Base-by-base conservation (phyloP, 192 early-diverging fungal genomes). In the Backusella westeae region DNA sequence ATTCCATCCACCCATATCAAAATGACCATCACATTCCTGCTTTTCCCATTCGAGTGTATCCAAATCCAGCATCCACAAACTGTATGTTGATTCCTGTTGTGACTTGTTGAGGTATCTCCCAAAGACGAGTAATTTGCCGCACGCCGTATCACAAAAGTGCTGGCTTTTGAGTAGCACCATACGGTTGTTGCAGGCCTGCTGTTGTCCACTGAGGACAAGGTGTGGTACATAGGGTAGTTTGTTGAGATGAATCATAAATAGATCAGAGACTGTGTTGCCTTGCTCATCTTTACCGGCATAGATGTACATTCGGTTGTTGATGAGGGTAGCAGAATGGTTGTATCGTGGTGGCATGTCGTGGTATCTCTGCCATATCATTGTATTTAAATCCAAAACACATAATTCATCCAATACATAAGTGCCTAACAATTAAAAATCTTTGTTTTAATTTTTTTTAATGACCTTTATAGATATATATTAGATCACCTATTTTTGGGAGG, bases 61-160 rank as follows among this genome's bases (percentile, higher is more conserved):
- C 34, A 91, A 71, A 66, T 89, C 90, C 72, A 91, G 73, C 66
- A 85, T 83, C 90, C 90, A 91, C 12, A 91, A 71, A 32, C 85
- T 84, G 67, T 86, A 86, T 3, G 80, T 78, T 1, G 77, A 71
- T 19, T 83, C 72, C 35, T 69, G 72, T 53, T 76, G 35, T 53
- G 56, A 49, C 72, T 81, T 34, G 36, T 73, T 82, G 15, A 86
- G 78, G 23, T 85, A 88, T 21, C 84, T 79, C 14, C 85, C 88
- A 80, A 88, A 86, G 34, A 90, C 86, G 0, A 89, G 36, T 0
- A 91, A 59, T 36, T 87, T 85, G 15, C 85, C 85, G 34, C 89
- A 87, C 38, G 84, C 86, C 0, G 88, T 76, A 72, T 90, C 86
- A 59, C 84, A 86, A 77, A 89, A 89, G 71, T 90, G 90, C 69